Evolutionary conservation across 345 rosid species (phyloP).

Genomic region (Lepidium africanum): DNA sequence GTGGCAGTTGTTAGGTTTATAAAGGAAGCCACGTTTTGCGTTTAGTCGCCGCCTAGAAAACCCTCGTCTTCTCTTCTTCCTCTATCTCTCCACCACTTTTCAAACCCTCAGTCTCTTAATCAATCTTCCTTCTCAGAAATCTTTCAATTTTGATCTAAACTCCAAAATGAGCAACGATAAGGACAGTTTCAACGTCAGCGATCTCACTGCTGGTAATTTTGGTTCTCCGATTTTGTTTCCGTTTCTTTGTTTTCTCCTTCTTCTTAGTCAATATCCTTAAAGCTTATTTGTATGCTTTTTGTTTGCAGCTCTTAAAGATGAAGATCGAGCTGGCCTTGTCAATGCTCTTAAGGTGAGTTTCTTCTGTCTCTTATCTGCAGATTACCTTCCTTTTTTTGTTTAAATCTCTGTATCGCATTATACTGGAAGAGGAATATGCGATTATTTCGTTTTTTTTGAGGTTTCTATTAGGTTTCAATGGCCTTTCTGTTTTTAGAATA

Average conservation of each 20-base stretch:
- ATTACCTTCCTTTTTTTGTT: not conserved
- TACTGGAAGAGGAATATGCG: not conserved
- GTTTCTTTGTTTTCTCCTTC: not conserved
- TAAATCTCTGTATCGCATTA: not conserved
- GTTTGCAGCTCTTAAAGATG: slow-evolving; percentile 54
- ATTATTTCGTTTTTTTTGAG: not conserved
- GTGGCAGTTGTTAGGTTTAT: slow-evolving; percentile 29
- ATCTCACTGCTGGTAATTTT: slow-evolving; percentile 57
- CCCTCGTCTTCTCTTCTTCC: slow-evolving; percentile 11
- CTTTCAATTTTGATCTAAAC: not conserved
- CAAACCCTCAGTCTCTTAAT: slow-evolving; percentile 2
- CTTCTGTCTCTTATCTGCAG: not conserved
- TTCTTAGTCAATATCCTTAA: not conserved
- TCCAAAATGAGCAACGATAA: slow-evolving; percentile 52
- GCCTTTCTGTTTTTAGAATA: not conserved
- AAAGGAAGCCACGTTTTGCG: slow-evolving; percentile 24
- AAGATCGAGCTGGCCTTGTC: slow-evolving; percentile 71
- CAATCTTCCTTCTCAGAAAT: not conserved
- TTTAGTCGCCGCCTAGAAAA: slow-evolving; percentile 29
- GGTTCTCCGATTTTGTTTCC: not conserved
- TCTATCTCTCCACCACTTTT: slow-evolving; percentile 28
- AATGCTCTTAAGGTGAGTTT: slow-evolving; percentile 70
- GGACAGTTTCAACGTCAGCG: too few species aligned
- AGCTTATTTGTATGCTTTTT: not conserved
- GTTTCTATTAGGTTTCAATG: not conserved